phyloP scores from a whole-genome alignment of 257 asterid genomes.

The Lycium barbarum region DNA sequence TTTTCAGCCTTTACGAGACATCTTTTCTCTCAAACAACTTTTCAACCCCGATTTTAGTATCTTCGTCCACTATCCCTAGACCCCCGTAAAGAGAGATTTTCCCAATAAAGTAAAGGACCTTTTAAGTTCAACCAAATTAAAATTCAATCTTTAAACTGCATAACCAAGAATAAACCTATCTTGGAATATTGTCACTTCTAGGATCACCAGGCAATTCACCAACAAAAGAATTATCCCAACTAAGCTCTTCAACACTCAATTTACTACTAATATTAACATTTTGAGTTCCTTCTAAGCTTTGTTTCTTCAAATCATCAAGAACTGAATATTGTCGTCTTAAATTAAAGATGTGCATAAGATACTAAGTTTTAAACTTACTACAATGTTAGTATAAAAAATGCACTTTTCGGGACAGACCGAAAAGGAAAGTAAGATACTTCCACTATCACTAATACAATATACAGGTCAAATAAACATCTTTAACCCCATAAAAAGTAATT shows the following conservation, averaged over 20 bases:
- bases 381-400: too few species aligned
- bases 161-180: conserved; percentile 59
- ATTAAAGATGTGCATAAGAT: too few species aligned
- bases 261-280: conserved; percentile 20
- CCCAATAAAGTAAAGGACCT: not conserved
- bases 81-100: not conserved
- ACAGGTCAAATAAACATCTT: not conserved
- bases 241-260: conserved; percentile 75
- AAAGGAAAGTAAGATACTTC: too few species aligned
- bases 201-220: conserved; percentile 92
- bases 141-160: not conserved
- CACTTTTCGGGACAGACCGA: too few species aligned
- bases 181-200: conserved; percentile 68
- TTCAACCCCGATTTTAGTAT: not conserved
- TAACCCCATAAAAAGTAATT: not conserved
- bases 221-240: conserved; percentile 88
- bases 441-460: not conserved
- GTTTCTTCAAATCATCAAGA: conserved; percentile 65
- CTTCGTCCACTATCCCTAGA: not conserved
- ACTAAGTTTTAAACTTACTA: too few species aligned
- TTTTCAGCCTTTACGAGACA: too few species aligned
- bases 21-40: not conserved
- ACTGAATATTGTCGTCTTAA: conserved; percentile 43
- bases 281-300: conserved; percentile 41
- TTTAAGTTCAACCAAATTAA: not conserved